phyloP scores from a whole-genome alignment of 2,329 filamentous ascomycete species.

The Tothia fuscella region DNA sequence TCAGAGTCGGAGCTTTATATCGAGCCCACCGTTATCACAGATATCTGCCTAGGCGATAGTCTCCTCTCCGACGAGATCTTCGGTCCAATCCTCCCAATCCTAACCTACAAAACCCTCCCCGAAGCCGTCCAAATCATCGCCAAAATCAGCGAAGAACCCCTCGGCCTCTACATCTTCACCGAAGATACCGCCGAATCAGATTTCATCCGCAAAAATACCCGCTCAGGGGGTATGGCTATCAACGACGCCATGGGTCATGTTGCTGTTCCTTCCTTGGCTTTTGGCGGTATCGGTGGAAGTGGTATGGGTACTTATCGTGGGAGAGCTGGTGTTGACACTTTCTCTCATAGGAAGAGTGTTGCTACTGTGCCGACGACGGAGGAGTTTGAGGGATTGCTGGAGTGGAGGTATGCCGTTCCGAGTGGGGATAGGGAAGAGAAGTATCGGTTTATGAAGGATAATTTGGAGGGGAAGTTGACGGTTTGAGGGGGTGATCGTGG shows the following conservation, averaged over 20 bases:
- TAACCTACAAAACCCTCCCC: conserved; percentile 18
- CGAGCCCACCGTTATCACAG: conserved; percentile 28
- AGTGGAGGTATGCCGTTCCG: too few species aligned
- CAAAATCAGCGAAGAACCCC: conserved; percentile 18
- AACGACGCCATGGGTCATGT: conserved; percentile 38
- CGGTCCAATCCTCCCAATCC: conserved; percentile 32
- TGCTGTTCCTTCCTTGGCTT: conserved; percentile 30
- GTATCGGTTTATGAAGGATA: too few species aligned
- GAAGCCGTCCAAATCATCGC: conserved; percentile 21
- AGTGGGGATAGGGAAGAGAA: too few species aligned
- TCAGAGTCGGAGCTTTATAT: conserved; percentile 22
- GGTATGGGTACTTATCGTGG: conserved; percentile 40
- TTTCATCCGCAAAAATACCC: conserved; percentile 26
- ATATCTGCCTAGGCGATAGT: conserved; percentile 24
- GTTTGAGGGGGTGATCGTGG: too few species aligned
- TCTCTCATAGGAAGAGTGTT: too few species aligned
- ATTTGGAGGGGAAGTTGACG: too few species aligned
- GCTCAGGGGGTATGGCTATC: conserved; percentile 40
- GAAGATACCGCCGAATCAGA: conserved; percentile 24
- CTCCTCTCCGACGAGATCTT: conserved; percentile 36
- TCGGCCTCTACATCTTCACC: conserved; percentile 33
- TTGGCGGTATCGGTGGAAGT: conserved; percentile 40
- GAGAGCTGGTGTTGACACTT: conserved; percentile 33
- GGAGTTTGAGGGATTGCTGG: too few species aligned
- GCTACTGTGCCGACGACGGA: too few species aligned